Conservation (phyloP, 495 filamentous ascomycete species). For the Melanomma pulvis-pyrius region DNA sequence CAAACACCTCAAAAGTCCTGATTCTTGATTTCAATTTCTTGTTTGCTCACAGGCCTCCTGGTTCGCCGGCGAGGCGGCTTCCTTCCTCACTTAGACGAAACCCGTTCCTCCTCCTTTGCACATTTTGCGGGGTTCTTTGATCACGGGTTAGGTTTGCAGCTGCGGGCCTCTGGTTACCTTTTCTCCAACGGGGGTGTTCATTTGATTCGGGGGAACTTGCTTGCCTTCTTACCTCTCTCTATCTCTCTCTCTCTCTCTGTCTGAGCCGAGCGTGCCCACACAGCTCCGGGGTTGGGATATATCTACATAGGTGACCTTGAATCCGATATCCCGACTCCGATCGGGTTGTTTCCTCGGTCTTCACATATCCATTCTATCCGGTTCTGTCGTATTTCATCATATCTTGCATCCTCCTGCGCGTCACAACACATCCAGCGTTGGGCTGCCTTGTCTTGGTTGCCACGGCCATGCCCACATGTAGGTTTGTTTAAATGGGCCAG, state of each 20-base stretch:
- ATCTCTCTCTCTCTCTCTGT: too few species aligned
- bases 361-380: background rate
- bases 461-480: background rate
- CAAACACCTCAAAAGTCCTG: background rate
- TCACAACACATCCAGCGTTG: background rate
- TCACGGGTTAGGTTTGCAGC: background rate
- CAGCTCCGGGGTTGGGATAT: background rate
- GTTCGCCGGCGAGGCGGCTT: background rate
- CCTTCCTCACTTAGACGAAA: background rate
- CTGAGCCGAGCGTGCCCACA: background rate
- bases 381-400: background rate
- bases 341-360: background rate
- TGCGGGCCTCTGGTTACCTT: background rate
- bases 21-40: background rate
- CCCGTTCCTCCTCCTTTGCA: background rate
- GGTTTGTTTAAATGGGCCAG: background rate
- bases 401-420: background rate
- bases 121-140: background rate
- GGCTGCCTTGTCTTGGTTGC: background rate
- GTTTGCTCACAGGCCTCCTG: background rate
- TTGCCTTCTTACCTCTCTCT: conserved; percentile 5
- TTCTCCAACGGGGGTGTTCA: background rate
- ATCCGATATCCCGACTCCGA: background rate
- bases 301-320: background rate
- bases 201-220: background rate